A percentile compares a stretch with the other conserved stretches of the same genome.
These are phyloP conservation scores for Senna tora DNA, from an alignment of 306 rosid species.

Conservation along the genomic window DNA sequence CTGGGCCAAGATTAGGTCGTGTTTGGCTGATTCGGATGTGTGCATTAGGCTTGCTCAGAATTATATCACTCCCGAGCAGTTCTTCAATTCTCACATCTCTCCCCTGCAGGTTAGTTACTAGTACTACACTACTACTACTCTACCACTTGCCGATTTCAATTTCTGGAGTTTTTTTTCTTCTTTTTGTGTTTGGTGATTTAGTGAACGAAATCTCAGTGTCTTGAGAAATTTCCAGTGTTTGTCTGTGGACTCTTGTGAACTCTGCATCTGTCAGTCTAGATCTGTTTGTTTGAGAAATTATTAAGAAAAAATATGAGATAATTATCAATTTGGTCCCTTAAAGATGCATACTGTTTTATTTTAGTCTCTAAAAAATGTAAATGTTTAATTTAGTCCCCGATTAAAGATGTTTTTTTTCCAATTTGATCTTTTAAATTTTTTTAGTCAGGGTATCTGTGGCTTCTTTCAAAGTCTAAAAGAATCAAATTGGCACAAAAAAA, in stretches of 20 bases:
- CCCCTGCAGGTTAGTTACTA: conserved; percentile 57
- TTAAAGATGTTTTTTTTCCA: no score
- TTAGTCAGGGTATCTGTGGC: no score
- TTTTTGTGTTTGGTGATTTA: neutral
- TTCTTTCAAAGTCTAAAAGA: no score
- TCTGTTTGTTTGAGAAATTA: neutral
- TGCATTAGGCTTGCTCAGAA: conserved; percentile 53
- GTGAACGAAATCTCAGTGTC: no score
- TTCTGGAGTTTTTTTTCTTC: neutral
- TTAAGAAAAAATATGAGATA: no score
- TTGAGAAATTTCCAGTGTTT: neutral
- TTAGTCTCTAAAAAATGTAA: no score
- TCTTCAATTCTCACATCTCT: conserved; percentile 60
- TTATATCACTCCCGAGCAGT: conserved; percentile 60
- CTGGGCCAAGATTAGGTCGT: conserved; percentile 64
- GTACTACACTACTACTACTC: no score
- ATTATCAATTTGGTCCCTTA: no score
- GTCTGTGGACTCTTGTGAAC: neutral
- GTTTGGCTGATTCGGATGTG: conserved; percentile 65
- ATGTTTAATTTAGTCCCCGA: no score
- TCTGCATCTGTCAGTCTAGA: neutral
- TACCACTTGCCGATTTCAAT: neutral
- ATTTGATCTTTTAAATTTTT: no score
- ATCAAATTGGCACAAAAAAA: no score
- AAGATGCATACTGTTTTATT: no score